Evolutionary conservation across 495 filamentous ascomycete genomes (phyloP).

Genomic region (Lineolata rhizophorae): DNA sequence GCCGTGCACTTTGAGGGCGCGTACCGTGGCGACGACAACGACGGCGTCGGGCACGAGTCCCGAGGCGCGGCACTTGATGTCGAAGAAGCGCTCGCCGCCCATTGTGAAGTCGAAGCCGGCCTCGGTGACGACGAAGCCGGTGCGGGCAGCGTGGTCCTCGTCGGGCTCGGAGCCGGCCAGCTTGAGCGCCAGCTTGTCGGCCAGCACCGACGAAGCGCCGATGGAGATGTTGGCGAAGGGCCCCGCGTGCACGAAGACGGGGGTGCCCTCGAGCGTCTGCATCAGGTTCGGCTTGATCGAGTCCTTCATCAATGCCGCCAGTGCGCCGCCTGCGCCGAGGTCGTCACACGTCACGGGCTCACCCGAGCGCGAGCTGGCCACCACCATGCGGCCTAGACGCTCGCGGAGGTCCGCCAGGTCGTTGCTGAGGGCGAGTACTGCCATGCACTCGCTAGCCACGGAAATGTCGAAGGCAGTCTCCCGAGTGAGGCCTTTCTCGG

Average conservation of each 20-base stretch:
- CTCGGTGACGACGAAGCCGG: slow-evolving; percentile 91
- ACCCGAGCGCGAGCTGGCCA: slow-evolving; percentile 62
- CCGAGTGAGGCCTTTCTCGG: slow-evolving; percentile 69
- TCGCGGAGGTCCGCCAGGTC: slow-evolving; percentile 78
- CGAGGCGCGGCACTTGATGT: slow-evolving; percentile 95
- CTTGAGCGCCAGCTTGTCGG: slow-evolving; percentile 88
- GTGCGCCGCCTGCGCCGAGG: slow-evolving; percentile 74
- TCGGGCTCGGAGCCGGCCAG: slow-evolving; percentile 90
- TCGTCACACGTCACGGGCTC: slow-evolving; percentile 94
- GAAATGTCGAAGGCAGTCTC: slow-evolving; percentile 93
- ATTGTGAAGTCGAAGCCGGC: slow-evolving; percentile 99
- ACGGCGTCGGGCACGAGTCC: slow-evolving; percentile 82
- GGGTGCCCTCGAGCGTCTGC: slow-evolving; percentile 94
- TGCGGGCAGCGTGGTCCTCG: slow-evolving; percentile 64
- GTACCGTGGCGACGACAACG: slow-evolving; percentile 85
- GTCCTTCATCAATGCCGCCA: slow-evolving; percentile 91
- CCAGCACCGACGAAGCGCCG: slow-evolving; percentile 81
- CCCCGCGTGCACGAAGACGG: slow-evolving; percentile 90
- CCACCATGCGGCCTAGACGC: slow-evolving; percentile 88
- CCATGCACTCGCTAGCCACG: slow-evolving; percentile 96
- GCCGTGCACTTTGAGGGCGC: slow-evolving; percentile 90
- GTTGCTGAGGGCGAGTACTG: slow-evolving; percentile 84
- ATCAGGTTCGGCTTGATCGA: slow-evolving; percentile 97
- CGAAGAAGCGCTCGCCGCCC: slow-evolving; percentile 98
- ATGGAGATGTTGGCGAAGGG: slow-evolving; percentile 98